Evolutionary conservation across 306 rosid species (phyloP).

Genomic region (Lotus japonicus): DNA sequence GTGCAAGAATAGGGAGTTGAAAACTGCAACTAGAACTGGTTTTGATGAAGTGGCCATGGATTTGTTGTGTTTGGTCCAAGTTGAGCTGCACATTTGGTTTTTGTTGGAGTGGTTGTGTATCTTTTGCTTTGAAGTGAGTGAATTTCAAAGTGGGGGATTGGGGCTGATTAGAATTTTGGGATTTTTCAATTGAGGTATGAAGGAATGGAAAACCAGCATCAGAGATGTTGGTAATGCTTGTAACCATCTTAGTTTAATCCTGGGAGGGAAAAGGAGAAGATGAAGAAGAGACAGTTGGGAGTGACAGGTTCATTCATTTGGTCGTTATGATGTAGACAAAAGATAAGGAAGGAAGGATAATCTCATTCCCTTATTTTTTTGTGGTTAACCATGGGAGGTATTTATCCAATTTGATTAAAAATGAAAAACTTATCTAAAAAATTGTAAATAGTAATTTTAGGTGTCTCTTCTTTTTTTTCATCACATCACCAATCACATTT

Average conservation of each 20-base stretch:
- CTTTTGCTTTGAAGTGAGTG: constrained; percentile 15
- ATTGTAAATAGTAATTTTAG: no score
- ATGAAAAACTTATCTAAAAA: no score
- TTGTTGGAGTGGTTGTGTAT: not conserved
- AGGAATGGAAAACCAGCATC: constrained; percentile 9
- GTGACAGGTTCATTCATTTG: not conserved
- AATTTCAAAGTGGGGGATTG: constrained; percentile 21
- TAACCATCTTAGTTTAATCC: constrained; percentile 13
- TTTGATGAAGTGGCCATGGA: constrained; percentile 59
- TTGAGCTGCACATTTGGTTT: constrained; percentile 9
- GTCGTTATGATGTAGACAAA: not conserved
- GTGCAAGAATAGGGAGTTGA: constrained; percentile 22
- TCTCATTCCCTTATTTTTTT: no score
- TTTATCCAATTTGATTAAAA: no score
- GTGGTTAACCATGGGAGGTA: no score
- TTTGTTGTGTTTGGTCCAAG: constrained; percentile 43
- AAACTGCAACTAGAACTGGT: constrained; percentile 27
- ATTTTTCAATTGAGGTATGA: constrained; percentile 19
- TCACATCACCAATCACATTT: no score
- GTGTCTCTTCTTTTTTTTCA: no score
- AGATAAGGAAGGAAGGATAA: no score
- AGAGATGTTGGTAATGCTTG: constrained; percentile 18
- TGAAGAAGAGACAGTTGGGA: not conserved
- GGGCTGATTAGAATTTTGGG: not conserved
- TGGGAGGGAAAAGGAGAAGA: no score